Evolutionary conservation across 331 rosid genomes (phyloP), one percentile per base, ranked within the genome.

Genomic region (Quercus tomentella): DNA sequence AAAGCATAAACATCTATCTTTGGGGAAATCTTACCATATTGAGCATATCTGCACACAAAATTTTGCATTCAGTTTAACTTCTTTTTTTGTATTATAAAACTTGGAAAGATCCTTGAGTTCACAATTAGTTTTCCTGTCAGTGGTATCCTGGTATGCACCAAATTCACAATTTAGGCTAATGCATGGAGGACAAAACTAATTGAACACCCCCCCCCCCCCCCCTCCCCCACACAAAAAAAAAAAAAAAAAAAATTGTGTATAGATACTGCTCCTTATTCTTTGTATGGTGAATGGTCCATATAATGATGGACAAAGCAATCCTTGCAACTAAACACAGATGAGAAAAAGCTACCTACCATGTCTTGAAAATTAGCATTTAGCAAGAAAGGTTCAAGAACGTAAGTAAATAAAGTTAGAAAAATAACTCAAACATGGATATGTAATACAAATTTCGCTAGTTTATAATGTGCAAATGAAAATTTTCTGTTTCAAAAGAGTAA

Each of bases 1-100:
- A 92, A 94, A 26, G 98, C 98, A 77, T 89, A 95, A 6, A 95
- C 98, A 25, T 95, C 97, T 75, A 90, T 77, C 81, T 95, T 95
- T 10, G 91, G 96, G 81, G 98, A 89, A 78, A 92, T 87, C 16
- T 92, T 89, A 26, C 98, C 97, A 11, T 87, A 91, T 61, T 90
- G 97, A 56, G 95, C 97, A 76, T 94, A 92, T 80, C 97, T 92
- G 84, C 77, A 82, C 17, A 26, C 62, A 82, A 31, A 79, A 37
- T 49, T 2, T 17, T 21, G 35, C 65, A 63, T 75, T 82, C 31
- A 70, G 79, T 79, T 45, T 73, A 73, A 57, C 71, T 62, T 17
- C 3, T 16, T 31, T 43, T n/a, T 15, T 67, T 63, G 21, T 26
- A 23, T 4, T 1, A 61, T 7, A 58, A 21, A n/a, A 58, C 16